phyloP scores from a whole-genome alignment of 2,329 filamentous ascomycete genomes.

The Xylariomycetidae sp. region DNA sequence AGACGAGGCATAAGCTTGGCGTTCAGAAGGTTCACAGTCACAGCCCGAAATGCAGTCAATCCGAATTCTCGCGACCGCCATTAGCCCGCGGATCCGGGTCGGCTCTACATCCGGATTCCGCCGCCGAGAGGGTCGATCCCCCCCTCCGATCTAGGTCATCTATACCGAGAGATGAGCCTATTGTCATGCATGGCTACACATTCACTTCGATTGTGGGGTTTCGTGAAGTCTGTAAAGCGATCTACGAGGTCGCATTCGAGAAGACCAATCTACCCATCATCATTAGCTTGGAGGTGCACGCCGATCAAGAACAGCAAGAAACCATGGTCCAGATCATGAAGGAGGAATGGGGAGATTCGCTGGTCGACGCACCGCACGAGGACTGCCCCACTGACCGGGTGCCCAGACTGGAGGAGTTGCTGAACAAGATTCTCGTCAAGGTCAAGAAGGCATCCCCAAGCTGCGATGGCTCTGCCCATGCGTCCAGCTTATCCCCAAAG shows the following conservation, averaged over 20 bases:
- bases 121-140: constrained; percentile 10
- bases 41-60: constrained; percentile 23
- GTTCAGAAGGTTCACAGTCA: constrained; percentile 24
- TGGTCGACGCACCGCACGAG: constrained; percentile 58
- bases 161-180: constrained; percentile 57
- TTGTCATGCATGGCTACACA: constrained; percentile 79
- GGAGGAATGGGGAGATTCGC: constrained; percentile 72
- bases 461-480: constrained; percentile 26
- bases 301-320: constrained; percentile 75
- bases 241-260: constrained; percentile 74
- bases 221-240: constrained; percentile 76
- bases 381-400: constrained; percentile 51
- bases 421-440: constrained; percentile 78
- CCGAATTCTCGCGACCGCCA: constrained; percentile 12
- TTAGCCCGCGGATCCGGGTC: constrained; percentile 12
- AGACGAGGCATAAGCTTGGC: constrained; percentile 25
- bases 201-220: constrained; percentile 83
- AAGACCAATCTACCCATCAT: constrained; percentile 77
- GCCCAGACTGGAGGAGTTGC: constrained; percentile 66
- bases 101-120: constrained; percentile 8
- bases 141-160: constrained; percentile 19
- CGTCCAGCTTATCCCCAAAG: constrained; percentile 27
- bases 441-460: constrained; percentile 54
- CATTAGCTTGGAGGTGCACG: constrained; percentile 88
- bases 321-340: constrained; percentile 93